Evolutionary conservation across 345 rosid species (phyloP).

Genomic region (Garcia nutans): DNA sequence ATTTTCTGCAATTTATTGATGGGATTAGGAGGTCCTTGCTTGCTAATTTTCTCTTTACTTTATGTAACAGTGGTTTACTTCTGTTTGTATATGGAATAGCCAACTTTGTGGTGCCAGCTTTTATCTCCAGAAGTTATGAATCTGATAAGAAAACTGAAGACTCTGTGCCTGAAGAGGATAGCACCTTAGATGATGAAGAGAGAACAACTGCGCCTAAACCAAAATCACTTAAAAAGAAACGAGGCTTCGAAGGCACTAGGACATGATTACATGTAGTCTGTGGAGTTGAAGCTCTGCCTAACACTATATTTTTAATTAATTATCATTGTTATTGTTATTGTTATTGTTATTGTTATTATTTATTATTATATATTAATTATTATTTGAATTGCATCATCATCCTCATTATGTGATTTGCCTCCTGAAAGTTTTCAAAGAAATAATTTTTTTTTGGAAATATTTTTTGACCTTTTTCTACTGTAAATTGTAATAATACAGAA

Average conservation of each 20-base stretch:
- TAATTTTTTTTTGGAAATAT: no score
- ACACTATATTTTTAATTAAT: no score
- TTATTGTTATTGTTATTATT: no score
- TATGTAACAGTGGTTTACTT: slow-evolving; percentile 37
- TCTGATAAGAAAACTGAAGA: slow-evolving; percentile 24
- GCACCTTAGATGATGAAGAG: neutral
- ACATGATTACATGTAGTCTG: neutral
- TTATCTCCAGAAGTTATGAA: slow-evolving; percentile 30
- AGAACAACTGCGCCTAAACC: neutral
- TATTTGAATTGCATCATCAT: no score
- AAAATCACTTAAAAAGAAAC: neutral
- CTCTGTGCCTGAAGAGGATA: neutral
- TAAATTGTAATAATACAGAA: no score
- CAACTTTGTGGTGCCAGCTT: slow-evolving; percentile 40
- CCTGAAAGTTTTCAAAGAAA: no score
- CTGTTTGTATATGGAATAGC: slow-evolving; percentile 33
- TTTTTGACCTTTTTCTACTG: no score
- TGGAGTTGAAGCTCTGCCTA: no score
- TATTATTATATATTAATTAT: no score
- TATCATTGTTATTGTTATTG: no score
- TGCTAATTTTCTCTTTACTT: neutral
- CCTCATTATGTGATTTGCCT: no score
- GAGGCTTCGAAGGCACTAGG: neutral
- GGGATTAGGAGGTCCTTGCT: neutral
- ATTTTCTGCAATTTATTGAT: neutral